Evolutionary conservation across 1,284 basidiomycete species (phyloP).

Genomic region (Microbotryum scabiosae): DNA sequence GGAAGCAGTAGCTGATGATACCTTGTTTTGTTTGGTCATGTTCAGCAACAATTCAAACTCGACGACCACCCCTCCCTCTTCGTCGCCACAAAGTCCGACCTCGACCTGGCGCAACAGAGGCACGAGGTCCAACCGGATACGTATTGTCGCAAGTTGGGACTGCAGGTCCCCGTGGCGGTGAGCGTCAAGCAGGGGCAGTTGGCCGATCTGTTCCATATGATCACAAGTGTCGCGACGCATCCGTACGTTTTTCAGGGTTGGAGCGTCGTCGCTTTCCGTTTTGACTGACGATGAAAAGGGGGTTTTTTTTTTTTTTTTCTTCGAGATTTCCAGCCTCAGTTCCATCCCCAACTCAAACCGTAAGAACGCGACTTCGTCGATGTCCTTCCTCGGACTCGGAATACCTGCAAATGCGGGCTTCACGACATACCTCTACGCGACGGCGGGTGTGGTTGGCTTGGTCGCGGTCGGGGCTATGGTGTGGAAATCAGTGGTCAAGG

Average conservation of each 20-base stretch:
- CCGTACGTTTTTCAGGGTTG: constrained; percentile 51
- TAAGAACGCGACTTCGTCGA: constrained; percentile 35
- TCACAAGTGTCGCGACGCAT: constrained; percentile 73
- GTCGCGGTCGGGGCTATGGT: constrained; percentile 60
- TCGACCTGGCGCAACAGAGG: constrained; percentile 86
- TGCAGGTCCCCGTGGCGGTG: constrained; percentile 83
- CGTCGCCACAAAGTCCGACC: constrained; percentile 96
- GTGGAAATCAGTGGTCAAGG: constrained; percentile 43
- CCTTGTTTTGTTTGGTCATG: constrained; percentile 1
- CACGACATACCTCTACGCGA: constrained; percentile 58
- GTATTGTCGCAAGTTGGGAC: constrained; percentile 74
- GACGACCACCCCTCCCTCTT: constrained; percentile 91
- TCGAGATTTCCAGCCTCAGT: neutral
- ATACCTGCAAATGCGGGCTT: constrained; percentile 48
- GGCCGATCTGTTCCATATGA: constrained; percentile 81
- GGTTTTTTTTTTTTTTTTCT: neutral
- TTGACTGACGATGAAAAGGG: too few species aligned
- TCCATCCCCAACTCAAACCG: constrained; percentile 25
- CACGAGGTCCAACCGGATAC: constrained; percentile 98
- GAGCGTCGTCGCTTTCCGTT: too few species aligned
- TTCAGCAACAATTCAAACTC: constrained; percentile 87
- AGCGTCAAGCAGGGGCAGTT: constrained; percentile 74
- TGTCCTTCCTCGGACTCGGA: constrained; percentile 29
- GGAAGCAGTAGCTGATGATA: neutral
- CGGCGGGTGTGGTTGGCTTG: constrained; percentile 59